Evolutionary conservation across 768 basidiomycete species (phyloP), one percentile per base, ranked within the genome.

Genomic region (Tubosaeta sp.): DNA sequence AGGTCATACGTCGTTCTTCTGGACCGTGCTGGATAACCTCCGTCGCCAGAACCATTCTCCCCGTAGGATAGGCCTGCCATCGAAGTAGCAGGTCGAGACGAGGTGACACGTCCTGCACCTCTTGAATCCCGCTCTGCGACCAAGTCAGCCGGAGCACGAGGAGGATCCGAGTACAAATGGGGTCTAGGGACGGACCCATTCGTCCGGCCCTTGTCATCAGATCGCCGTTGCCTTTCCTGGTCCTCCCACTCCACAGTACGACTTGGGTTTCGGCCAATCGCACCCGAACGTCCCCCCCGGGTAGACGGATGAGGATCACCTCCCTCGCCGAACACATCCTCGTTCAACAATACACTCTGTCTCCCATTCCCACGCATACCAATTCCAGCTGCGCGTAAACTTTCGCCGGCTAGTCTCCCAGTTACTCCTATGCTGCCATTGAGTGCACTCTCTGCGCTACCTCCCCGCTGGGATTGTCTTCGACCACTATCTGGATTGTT

Each of bases 401-500:
- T 82, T 65, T 89, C 86, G 4, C 85, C 81, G 9, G 87, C 65
- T 13, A 91, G 66, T 52, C 86, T 69, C 11, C 80, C 76, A 14
- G 69, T 72, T 34, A 64, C 76, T 26, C 70, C 71, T 11, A 76
- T 71, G 8, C 63, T 70, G 44, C 68, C 74, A 51, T 70, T 70
- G 26, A 86, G 64, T 8, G 82, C 74, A 62, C 80, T 86, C 69
- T 90, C 89, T 3, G 82, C 84, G 63, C 85, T 88, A 5, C 88
- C 88, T 0, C 78, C 79, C 33, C 88, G 73, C 14, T 77, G 64
- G 29, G 74, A 74, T 62, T 87, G 87, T 39, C 78, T 70, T 26
- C 79, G 70, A 27, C 83, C 85, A 27, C 46, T 26, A 14, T 64
- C 62, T 0, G 51, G 64, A 6, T 54, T 49, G 19, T 64, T 63